A percentile compares a stretch with the other conserved stretches of the same genome.
phyloP scores from a whole-genome alignment of 169 alveolate genomes.

The Plasmodium cynomolgi region DNA sequence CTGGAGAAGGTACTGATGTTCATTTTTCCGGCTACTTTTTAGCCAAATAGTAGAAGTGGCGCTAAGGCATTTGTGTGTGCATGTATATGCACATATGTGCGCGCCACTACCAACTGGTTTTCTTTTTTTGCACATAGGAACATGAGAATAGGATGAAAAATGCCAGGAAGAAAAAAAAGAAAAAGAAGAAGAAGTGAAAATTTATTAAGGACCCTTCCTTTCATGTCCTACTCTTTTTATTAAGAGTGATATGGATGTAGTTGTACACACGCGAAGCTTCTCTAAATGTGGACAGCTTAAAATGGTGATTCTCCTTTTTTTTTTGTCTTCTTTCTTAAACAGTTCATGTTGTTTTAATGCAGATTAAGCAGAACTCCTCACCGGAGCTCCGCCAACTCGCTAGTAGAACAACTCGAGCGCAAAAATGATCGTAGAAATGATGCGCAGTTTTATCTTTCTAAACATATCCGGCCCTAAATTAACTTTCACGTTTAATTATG shows the following conservation, averaged over 20 bases:
- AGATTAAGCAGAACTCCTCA: neutral
- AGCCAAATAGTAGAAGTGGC: neutral
- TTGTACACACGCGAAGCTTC: neutral
- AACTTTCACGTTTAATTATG: neutral
- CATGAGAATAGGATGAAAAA: conserved; percentile 52
- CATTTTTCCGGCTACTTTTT: neutral
- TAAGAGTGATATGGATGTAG: neutral
- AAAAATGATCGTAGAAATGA: neutral
- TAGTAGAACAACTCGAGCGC: neutral
- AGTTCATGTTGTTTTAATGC: neutral
- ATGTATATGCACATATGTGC: neutral
- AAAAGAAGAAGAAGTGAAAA: conserved; percentile 44
- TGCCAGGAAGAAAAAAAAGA: conserved; percentile 20
- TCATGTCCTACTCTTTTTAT: neutral
- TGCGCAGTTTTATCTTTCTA: neutral
- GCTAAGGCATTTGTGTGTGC: neutral
- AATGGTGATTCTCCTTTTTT: neutral
- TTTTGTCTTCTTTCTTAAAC: neutral
- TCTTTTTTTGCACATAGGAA: conserved; percentile 13
- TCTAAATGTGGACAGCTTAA: neutral
- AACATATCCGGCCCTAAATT: neutral
- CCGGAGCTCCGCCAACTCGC: neutral
- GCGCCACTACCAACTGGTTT: neutral
- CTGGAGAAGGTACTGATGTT: conserved; percentile 50
- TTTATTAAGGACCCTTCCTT: neutral